Conservation (phyloP, 2,329 filamentous ascomycete species). For the Calycina marina region DNA sequence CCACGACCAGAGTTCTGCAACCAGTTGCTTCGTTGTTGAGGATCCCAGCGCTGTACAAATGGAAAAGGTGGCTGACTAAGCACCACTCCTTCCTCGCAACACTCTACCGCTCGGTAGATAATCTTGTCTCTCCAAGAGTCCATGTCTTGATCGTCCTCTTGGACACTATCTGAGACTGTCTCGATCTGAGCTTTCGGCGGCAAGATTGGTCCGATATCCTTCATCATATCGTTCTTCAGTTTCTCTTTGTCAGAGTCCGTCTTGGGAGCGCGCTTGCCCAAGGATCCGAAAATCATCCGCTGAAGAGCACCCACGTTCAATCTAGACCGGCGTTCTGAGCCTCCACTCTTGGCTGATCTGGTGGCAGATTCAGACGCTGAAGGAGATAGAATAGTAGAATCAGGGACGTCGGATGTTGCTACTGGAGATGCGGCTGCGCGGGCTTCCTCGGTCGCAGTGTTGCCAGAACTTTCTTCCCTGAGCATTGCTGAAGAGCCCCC, state of each 20-base stretch:
- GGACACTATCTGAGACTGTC: constrained; percentile 5
- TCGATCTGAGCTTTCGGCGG: constrained; percentile 11
- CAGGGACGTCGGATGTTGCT: too few species aligned
- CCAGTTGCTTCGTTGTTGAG: constrained; percentile 43
- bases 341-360: constrained; percentile 4
- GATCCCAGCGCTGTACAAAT: constrained; percentile 81
- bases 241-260: constrained; percentile 53
- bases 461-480: too few species aligned
- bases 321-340: constrained; percentile 13
- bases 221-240: constrained; percentile 43
- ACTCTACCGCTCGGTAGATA: constrained; percentile 68
- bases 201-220: constrained; percentile 31
- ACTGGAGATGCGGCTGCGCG: too few species aligned
- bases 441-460: too few species aligned
- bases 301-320: constrained; percentile 47
- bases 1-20: constrained; percentile 28
- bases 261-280: constrained; percentile 56
- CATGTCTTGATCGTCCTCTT: constrained; percentile 14
- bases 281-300: constrained; percentile 55
- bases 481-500: too few species aligned
- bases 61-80: constrained; percentile 75
- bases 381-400: too few species aligned
- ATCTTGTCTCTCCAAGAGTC: constrained; percentile 61
- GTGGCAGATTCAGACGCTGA: background rate
- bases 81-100: constrained; percentile 51